Conservation (phyloP, 139 green algal genomes). For the Penium margaritaceum region DNA sequence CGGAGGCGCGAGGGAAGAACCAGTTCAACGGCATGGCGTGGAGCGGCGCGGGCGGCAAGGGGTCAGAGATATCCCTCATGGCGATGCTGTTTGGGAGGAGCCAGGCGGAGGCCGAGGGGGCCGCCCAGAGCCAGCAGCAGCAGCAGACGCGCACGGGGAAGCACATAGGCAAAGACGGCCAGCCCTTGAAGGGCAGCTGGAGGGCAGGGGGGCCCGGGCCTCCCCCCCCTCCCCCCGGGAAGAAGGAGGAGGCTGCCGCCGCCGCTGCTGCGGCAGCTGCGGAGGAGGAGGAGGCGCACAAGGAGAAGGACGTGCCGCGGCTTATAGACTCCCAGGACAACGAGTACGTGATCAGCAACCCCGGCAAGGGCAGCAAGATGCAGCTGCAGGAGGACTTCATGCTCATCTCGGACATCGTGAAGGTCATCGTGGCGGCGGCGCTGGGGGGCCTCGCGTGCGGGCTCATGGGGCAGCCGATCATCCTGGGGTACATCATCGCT, state of each 20-base stretch:
- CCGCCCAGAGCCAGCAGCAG: no score
- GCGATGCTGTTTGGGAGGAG: neutral
- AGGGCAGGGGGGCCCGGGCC: neutral
- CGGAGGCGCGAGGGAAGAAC: neutral
- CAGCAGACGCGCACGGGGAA: no score
- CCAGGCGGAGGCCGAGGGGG: no score
- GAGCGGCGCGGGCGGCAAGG: neutral
- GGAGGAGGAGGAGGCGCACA: neutral
- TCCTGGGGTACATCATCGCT: conserved; percentile 79
- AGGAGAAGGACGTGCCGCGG: conserved; percentile 67
- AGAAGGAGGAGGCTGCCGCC: neutral
- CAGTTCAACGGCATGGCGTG: neutral
- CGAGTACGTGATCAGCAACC: conserved; percentile 91
- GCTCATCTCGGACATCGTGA: conserved; percentile 75
- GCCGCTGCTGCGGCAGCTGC: no score
- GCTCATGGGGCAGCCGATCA: conserved; percentile 69
- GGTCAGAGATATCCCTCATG: neutral
- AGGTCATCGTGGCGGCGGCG: conserved; percentile 49
- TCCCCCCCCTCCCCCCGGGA: neutral
- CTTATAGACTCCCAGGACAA: conserved; percentile 94
- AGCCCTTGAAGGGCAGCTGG: neutral
- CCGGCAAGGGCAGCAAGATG: conserved; percentile 61
- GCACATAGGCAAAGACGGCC: no score
- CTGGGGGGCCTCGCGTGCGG: conserved; percentile 68
- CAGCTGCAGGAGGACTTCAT: conserved; percentile 80